Evolutionary conservation across 768 basidiomycete species (phyloP).

Genomic region (Lentinula sp.): DNA sequence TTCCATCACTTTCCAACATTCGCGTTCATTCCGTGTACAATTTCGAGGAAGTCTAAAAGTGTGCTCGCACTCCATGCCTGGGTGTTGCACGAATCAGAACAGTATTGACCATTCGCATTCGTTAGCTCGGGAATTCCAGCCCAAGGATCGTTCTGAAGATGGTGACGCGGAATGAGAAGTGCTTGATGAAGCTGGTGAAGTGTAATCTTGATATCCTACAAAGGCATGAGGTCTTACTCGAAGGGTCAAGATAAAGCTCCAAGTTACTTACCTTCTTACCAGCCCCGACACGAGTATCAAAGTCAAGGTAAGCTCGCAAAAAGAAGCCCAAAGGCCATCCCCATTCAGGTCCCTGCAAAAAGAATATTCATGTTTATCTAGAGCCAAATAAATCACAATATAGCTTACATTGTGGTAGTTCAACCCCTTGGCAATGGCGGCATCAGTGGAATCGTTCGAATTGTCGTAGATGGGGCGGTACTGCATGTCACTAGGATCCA

Average conservation of each 20-base stretch:
- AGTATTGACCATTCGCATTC: slow-evolving; percentile 77
- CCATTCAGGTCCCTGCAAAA: slow-evolving; percentile 80
- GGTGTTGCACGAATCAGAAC: slow-evolving; percentile 84
- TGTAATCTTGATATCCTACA: slow-evolving; percentile 61
- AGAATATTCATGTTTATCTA: slow-evolving; percentile 13
- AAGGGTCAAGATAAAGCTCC: background rate
- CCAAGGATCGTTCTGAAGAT: slow-evolving; percentile 84
- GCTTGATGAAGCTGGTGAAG: slow-evolving; percentile 75
- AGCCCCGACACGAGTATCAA: slow-evolving; percentile 64
- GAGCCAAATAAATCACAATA: background rate
- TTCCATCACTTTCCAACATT: background rate
- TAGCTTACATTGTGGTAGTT: slow-evolving; percentile 84
- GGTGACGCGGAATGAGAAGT: slow-evolving; percentile 61
- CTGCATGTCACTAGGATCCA: slow-evolving; percentile 82
- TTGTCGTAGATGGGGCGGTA: slow-evolving; percentile 94
- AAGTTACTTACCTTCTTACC: slow-evolving; percentile 56
- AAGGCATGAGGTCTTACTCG: slow-evolving; percentile 5
- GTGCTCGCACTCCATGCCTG: slow-evolving; percentile 98
- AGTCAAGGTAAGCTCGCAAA: slow-evolving; percentile 86
- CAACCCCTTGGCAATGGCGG: slow-evolving; percentile 81
- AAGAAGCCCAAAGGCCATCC: slow-evolving; percentile 96
- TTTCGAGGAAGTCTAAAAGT: slow-evolving; percentile 81
- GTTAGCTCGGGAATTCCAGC: slow-evolving; percentile 91
- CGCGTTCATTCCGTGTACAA: slow-evolving; percentile 41
- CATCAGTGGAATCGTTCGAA: slow-evolving; percentile 83